Conservation (phyloP, 371 early-diverging fungal species). For the Mortierella sp. region DNA sequence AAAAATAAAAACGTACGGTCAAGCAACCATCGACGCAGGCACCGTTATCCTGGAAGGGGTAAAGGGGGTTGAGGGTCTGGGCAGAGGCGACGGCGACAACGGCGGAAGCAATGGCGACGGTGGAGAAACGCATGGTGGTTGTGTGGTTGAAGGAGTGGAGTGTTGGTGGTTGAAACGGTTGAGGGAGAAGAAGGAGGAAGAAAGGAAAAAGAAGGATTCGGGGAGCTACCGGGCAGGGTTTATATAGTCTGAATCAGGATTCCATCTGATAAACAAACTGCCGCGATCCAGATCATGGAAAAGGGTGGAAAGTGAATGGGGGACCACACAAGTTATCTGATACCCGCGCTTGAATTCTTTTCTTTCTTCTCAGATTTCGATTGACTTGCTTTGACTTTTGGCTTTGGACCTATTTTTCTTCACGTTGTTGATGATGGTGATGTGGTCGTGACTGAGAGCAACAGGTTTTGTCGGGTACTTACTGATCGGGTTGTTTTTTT, state of each 20-base stretch:
- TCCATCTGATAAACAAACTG: constrained; percentile 3
- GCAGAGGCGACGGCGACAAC: constrained; percentile 22
- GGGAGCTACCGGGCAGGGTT: background rate
- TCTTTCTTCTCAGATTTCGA: background rate
- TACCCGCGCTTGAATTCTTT: background rate
- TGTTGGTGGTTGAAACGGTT: background rate
- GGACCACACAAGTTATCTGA: background rate
- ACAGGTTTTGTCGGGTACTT: background rate
- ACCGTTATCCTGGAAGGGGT: constrained; percentile 26
- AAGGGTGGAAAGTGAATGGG: background rate
- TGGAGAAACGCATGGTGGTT: constrained; percentile 21
- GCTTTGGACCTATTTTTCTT: background rate
- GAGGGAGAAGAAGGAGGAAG: background rate
- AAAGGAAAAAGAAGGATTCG: background rate
- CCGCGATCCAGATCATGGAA: background rate
- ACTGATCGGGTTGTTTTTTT: background rate
- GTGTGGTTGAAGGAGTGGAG: background rate
- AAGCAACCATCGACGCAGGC: constrained; percentile 16
- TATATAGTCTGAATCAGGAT: background rate
- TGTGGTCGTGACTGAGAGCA: background rate
- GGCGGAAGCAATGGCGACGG: constrained; percentile 18
- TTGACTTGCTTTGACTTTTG: background rate
- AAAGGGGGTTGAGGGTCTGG: constrained; percentile 1
- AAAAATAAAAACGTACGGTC: constrained; percentile 12
- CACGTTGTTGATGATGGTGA: background rate